These are phyloP conservation scores for Piper longum DNA, from an alignment of 164 flowering plant species.

Conservation along the genomic window DNA sequence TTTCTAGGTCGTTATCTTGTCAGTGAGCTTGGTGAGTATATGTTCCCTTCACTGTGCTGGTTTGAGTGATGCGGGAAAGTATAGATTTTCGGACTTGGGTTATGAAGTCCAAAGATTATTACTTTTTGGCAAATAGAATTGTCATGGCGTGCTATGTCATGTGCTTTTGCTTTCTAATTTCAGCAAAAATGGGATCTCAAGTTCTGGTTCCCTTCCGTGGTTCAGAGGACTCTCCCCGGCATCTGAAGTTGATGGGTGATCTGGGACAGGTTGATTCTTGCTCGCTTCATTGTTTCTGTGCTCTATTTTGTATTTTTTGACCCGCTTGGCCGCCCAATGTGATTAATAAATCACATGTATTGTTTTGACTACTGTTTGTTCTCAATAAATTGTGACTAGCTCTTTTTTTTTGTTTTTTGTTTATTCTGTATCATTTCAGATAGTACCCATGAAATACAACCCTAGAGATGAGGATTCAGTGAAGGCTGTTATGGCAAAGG, in stretches of 20 bases:
- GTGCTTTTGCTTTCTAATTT: too few relatives aligned
- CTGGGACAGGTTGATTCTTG: constrained; percentile 67
- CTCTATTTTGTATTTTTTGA: not conserved
- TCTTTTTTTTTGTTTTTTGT: not conserved
- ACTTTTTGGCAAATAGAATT: too few relatives aligned
- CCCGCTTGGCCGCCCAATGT: too few relatives aligned
- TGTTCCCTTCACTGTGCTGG: too few relatives aligned
- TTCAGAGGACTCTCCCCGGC: constrained; percentile 86
- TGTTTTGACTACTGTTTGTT: too few relatives aligned
- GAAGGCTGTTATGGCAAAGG: constrained; percentile 97
- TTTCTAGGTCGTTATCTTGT: constrained; percentile 96
- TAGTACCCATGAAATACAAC: constrained; percentile 91
- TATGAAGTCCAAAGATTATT: too few relatives aligned
- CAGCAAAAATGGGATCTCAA: constrained; percentile 33
- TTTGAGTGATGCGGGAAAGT: too few relatives aligned
- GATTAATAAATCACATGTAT: too few relatives aligned
- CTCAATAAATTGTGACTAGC: too few relatives aligned
- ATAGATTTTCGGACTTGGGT: too few relatives aligned
- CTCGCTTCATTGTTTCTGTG: not conserved
- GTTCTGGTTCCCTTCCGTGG: constrained; percentile 94
- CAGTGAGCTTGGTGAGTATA: constrained; percentile 78
- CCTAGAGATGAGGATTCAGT: constrained; percentile 90
- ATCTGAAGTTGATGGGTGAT: constrained; percentile 98
- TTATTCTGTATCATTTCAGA: constrained; percentile 24
- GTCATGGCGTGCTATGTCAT: too few relatives aligned